These are phyloP conservation scores for Ailanthus altissimus DNA, from an alignment of 345 rosid genomes.

Conservation along the genomic window DNA sequence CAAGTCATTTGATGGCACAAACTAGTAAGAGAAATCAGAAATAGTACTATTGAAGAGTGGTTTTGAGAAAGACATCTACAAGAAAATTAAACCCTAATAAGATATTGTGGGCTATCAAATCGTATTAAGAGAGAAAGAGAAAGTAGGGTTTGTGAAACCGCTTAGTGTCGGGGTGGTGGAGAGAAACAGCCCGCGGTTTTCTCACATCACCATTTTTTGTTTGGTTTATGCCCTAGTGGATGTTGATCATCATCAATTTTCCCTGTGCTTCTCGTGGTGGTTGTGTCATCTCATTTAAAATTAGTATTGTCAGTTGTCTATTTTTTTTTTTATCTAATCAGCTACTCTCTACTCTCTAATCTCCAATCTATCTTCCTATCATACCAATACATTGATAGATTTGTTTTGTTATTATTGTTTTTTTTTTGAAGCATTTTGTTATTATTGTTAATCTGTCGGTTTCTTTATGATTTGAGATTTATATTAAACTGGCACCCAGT, in stretches of 20 bases:
- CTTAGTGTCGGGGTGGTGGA: constrained; percentile 52
- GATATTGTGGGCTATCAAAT: constrained; percentile 50
- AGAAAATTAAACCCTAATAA: constrained; percentile 33
- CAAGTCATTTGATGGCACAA: constrained; percentile 25
- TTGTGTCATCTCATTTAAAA: constrained; percentile 24
- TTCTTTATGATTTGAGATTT: not conserved
- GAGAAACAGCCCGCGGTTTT: constrained; percentile 55
- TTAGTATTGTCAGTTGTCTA: not conserved
- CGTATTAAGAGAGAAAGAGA: constrained; percentile 13
- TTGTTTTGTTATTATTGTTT: not conserved
- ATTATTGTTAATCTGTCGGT: not conserved
- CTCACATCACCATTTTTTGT: constrained; percentile 26
- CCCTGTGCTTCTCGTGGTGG: constrained; percentile 37
- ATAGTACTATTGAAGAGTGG: not conserved
- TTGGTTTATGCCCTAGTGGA: too few relatives aligned
- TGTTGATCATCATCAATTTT: too few relatives aligned
- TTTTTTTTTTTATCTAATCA: not conserved
- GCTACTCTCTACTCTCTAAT: not conserved
- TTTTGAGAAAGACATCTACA: constrained; percentile 17
- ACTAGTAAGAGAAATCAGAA: not conserved
- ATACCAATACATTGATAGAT: too few relatives aligned
- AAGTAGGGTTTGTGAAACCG: constrained; percentile 32
- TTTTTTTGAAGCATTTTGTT: too few relatives aligned
- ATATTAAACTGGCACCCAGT: too few relatives aligned
- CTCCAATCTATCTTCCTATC: constrained; percentile 13